Conservation (phyloP, 2,329 filamentous ascomycete genomes). For the Alternaria alternata region DNA sequence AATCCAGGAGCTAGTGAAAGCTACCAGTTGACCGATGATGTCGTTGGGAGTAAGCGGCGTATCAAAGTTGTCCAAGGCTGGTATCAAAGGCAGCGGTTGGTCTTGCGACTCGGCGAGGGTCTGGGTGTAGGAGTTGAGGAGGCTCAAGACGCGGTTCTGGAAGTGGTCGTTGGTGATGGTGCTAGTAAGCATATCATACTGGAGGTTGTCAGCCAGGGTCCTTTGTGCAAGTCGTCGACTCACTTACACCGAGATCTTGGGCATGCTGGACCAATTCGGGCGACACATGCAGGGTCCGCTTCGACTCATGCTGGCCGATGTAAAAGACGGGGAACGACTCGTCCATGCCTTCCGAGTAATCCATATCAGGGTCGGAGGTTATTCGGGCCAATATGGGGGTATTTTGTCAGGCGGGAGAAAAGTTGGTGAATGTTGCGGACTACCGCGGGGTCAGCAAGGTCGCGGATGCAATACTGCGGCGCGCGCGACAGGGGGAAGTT, state of each 20-base stretch:
- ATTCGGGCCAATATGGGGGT: neutral
- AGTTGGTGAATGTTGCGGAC: slow-evolving; percentile 16
- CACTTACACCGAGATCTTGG: slow-evolving; percentile 72
- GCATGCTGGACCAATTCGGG: slow-evolving; percentile 72
- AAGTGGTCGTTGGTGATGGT: slow-evolving; percentile 80
- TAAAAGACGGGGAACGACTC: slow-evolving; percentile 65
- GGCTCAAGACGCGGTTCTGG: slow-evolving; percentile 70
- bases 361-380: slow-evolving; percentile 29
- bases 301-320: slow-evolving; percentile 77
- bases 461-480: slow-evolving; percentile 7
- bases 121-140: slow-evolving; percentile 65
- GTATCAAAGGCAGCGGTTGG: slow-evolving; percentile 56
- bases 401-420: slow-evolving; percentile 2
- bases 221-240: neutral
- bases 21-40: slow-evolving; percentile 76
- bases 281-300: slow-evolving; percentile 66
- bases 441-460: slow-evolving; percentile 19
- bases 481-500: slow-evolving; percentile 1
- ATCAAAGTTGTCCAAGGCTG: slow-evolving; percentile 79
- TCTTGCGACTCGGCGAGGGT: slow-evolving; percentile 54
- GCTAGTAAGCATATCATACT: slow-evolving; percentile 83
- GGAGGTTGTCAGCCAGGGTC: slow-evolving; percentile 11
- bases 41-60: slow-evolving; percentile 75
- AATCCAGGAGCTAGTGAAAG: slow-evolving; percentile 89
- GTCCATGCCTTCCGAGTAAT: slow-evolving; percentile 44